Conservation (phyloP, 768 basidiomycete species). For the Fistulinella prunicolor region DNA sequence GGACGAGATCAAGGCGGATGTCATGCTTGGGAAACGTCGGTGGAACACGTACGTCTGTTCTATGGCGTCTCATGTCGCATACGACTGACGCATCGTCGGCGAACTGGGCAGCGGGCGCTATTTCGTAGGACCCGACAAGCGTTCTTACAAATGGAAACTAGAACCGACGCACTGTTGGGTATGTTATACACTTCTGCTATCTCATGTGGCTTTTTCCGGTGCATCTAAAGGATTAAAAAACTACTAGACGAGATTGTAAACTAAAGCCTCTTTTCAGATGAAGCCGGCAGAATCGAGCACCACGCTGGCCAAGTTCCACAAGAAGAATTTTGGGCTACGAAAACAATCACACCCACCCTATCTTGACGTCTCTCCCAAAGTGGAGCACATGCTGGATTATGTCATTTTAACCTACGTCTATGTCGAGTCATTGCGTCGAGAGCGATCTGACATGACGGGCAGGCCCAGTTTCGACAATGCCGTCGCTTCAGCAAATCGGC, state of each 20-base stretch:
- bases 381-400: constrained; percentile 24
- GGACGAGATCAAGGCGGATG: constrained; percentile 23
- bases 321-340: constrained; percentile 23
- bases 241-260: not conserved
- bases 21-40: constrained; percentile 20
- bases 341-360: constrained; percentile 25
- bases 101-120: constrained; percentile 25
- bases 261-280: constrained; percentile 13
- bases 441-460: constrained; percentile 10
- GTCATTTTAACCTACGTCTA: constrained; percentile 29
- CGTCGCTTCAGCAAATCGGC: not conserved
- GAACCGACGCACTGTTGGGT: constrained; percentile 27
- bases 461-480: not conserved
- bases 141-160: constrained; percentile 35
- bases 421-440: constrained; percentile 25
- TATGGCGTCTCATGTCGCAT: not conserved
- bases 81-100: not conserved
- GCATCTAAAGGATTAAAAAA: not conserved
- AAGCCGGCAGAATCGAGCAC: constrained; percentile 13
- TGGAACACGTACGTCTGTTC: constrained; percentile 22
- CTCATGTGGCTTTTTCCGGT: not conserved
- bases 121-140: constrained; percentile 33
- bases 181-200: constrained; percentile 1
- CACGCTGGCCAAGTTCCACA: constrained; percentile 20
- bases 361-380: constrained; percentile 21